Evolutionary conservation across 805 yeast genomes (phyloP), one percentile per base, ranked within the genome.

Genomic region (Yamadazyma kitorensis): DNA sequence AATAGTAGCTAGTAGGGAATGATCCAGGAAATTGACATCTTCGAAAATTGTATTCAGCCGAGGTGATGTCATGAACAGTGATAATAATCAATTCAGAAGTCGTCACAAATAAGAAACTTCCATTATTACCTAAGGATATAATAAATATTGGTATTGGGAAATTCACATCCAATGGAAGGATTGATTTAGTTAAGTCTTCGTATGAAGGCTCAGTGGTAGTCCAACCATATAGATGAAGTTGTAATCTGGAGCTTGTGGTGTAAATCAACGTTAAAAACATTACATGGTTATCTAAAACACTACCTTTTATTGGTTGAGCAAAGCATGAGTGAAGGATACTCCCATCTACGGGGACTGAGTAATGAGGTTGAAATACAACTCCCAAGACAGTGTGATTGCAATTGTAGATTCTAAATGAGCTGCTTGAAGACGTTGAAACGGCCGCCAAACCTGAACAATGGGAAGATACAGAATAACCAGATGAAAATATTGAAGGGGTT

Each of bases 131-230:
- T 15, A 70, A 48, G 0, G 79, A 70, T 0, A 69, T 45, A 3
- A 68, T 50, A 33, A 70, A 64, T 5, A 69, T 52, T 0, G 80
- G 79, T 4, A 70, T 42, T 4, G 52, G 59, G 31, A 70, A 70
- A 12, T 51, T 48, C 37, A 54, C 57, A n/a, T 57, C 53, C n/a
- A 72, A 43, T 0, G 75, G 64, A 22, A 73, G 45, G 1, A 64
- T 59, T 0, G 69, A 53, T 28, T 61, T 61, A 12, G 59, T 57
- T 25, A 65, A 43, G 16, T 49, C 49, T 10, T 44, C 47, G n/a
- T 51, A 39, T n/a, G 59, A 34, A 1, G 49, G 44, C 20, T 68
- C 71, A 13, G 59, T 53, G 7, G 56, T 47, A 28, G 59, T 54
- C 76, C 76, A 71, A 8, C 64, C 60, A 41, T 51, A 70, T 2